These are phyloP conservation scores for Lactarius sanguifluus DNA, from an alignment of 768 basidiomycete species.

Conservation along the genomic window DNA sequence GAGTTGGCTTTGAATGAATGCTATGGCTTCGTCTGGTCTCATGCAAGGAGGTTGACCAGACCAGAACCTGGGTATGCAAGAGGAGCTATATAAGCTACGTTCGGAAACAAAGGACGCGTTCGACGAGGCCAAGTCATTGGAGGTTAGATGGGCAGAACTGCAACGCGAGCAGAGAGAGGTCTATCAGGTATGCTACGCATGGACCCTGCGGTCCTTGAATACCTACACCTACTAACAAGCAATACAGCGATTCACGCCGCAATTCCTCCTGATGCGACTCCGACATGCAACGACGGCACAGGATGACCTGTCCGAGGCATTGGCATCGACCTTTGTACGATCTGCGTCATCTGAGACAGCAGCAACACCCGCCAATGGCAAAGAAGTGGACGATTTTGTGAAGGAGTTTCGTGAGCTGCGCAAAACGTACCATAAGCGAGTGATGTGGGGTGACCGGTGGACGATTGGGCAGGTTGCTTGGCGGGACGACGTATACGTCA, in stretches of 20 bases:
- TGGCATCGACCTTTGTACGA: conserved; percentile 81
- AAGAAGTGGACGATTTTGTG: conserved; percentile 84
- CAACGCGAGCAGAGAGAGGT: conserved; percentile 87
- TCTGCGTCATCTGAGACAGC: conserved; percentile 38
- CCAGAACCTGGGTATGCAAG: conserved; percentile 73
- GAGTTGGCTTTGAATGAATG: conserved; percentile 36
- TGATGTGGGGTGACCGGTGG: conserved; percentile 90
- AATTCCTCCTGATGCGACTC: conserved; percentile 86
- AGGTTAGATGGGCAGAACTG: conserved; percentile 80
- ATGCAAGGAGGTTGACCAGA: conserved; percentile 42
- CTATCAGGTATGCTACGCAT: conserved; percentile 62
- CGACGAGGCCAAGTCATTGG: conserved; percentile 79
- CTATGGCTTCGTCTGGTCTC: conserved; percentile 20
- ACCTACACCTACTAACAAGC: not conserved
- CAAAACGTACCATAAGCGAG: conserved; percentile 91
- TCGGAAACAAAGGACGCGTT: conserved; percentile 85
- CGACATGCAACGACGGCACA: conserved; percentile 87
- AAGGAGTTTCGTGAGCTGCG: conserved; percentile 83
- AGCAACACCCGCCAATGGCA: conserved; percentile 33
- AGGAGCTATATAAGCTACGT: conserved; percentile 70
- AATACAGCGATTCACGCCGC: conserved; percentile 73
- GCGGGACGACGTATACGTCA: conserved; percentile 53
- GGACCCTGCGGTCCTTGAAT: not conserved
- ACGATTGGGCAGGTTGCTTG: conserved; percentile 80
- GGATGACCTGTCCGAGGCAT: conserved; percentile 83